phyloP scores from a whole-genome alignment of 1,284 basidiomycete species.

The Fomitopsis pinicola region DNA sequence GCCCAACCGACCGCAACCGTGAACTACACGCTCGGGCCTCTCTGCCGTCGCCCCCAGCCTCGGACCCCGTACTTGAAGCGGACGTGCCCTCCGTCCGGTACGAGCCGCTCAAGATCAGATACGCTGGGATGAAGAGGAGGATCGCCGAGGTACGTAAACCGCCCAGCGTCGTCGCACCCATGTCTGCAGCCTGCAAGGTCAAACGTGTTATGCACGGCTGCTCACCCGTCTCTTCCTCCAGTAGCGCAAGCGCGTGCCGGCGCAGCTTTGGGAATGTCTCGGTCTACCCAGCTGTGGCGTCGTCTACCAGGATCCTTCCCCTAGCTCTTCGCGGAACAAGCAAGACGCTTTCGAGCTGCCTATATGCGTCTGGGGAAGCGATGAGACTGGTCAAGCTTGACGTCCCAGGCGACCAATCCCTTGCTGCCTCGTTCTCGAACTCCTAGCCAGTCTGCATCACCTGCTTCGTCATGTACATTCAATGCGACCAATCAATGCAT shows the following conservation, averaged over 20 bases:
- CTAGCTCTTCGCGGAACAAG: background rate
- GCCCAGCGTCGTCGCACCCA: background rate
- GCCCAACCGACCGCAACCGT: background rate
- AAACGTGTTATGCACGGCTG: background rate
- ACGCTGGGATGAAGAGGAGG: background rate
- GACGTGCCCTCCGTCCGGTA: background rate
- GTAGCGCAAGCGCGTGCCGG: conserved; percentile 5
- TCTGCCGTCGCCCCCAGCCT: conserved; percentile 5
- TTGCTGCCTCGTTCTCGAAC: background rate
- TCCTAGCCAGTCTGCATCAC: background rate
- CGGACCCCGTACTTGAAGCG: background rate
- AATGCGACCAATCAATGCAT: background rate
- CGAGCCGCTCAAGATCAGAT: background rate
- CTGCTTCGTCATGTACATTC: no score
- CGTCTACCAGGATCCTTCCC: background rate
- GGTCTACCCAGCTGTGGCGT: conserved; percentile 3
- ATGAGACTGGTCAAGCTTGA: background rate
- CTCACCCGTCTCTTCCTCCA: background rate
- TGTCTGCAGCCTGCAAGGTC: background rate
- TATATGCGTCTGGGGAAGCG: background rate
- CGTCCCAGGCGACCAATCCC: background rate
- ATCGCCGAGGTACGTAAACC: conserved; percentile 1
- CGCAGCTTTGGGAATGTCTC: background rate
- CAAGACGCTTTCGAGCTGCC: background rate
- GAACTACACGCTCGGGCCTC: background rate